Evolutionary conservation across 495 filamentous ascomycete species (phyloP).

Genomic region (Penicillium riverlandense): DNA sequence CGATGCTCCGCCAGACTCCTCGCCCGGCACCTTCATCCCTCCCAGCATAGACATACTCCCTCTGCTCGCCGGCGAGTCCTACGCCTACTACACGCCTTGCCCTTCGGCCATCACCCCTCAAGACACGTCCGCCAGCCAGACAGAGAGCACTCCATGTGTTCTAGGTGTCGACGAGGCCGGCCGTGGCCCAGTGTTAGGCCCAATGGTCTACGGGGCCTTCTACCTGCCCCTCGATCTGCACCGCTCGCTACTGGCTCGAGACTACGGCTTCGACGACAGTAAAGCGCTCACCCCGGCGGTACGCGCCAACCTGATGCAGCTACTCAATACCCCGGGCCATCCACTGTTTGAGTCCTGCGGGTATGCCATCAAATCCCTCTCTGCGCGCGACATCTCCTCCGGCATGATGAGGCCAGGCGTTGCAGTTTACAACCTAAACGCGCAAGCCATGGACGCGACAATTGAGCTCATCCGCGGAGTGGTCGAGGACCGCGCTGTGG

Average conservation of each 20-base stretch:
- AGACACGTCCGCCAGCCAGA: slow-evolving; percentile 11
- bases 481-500: slow-evolving; percentile 60
- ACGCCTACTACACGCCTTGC: slow-evolving; percentile 75
- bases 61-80: slow-evolving; percentile 67
- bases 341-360: slow-evolving; percentile 66
- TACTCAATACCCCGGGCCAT: slow-evolving; percentile 58
- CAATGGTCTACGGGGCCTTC: slow-evolving; percentile 94
- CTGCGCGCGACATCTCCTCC: slow-evolving; percentile 73
- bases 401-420: slow-evolving; percentile 64
- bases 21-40: slow-evolving; percentile 67
- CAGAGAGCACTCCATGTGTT: slow-evolving; percentile 45
- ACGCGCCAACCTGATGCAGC: slow-evolving; percentile 67
- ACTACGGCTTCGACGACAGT: slow-evolving; percentile 86
- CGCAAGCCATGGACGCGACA: slow-evolving; percentile 95
- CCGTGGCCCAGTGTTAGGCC: slow-evolving; percentile 87
- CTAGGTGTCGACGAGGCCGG: slow-evolving; percentile 95
- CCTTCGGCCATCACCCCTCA: slow-evolving; percentile 44
- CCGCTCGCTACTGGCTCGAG: slow-evolving; percentile 60
- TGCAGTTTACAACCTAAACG: slow-evolving; percentile 83
- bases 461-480: slow-evolving; percentile 75
- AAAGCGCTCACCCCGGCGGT: slow-evolving; percentile 73
- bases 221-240: slow-evolving; percentile 68
- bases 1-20: slow-evolving; percentile 3
- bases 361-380: slow-evolving; percentile 75
- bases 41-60: slow-evolving; percentile 61